phyloP scores from a whole-genome alignment of 768 basidiomycete genomes.

The Myochromella boudieri region DNA sequence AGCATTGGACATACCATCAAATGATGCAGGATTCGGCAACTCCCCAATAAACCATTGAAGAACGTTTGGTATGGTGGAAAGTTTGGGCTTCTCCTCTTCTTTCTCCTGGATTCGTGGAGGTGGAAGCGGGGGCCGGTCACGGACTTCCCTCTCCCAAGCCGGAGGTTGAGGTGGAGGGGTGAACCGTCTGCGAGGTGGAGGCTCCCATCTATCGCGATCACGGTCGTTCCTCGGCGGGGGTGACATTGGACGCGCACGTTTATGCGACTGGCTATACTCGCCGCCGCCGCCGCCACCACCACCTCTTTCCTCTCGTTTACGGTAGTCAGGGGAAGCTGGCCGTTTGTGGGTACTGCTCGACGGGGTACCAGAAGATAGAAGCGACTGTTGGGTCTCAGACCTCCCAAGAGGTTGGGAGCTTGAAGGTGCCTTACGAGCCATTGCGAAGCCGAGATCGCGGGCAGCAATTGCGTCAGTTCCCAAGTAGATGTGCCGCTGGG shows the following conservation, averaged over 20 bases:
- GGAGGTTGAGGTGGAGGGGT: conserved; percentile 10
- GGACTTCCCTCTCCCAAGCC: conserved; percentile 10
- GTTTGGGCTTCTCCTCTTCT: conserved; percentile 15
- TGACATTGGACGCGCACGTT: conserved; percentile 12
- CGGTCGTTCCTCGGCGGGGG: conserved; percentile 11
- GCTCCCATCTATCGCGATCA: conserved; percentile 17
- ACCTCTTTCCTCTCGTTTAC: conserved; percentile 15
- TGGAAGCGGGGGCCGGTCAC: conserved; percentile 8
- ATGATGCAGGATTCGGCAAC: conserved; percentile 68
- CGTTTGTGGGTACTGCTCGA: conserved; percentile 25
- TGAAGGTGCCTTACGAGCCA: conserved; percentile 38
- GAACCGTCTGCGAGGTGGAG: conserved; percentile 6
- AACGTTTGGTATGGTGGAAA: conserved; percentile 6
- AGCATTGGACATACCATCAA: conserved; percentile 69
- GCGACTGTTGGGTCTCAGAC: conserved; percentile 34
- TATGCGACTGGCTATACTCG: conserved; percentile 13
- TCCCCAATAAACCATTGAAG: conserved; percentile 18
- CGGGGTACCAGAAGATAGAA: conserved; percentile 37
- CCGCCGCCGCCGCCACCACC: conserved; percentile 12
- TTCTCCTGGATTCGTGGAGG: conserved; percentile 7
- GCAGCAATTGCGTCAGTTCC: conserved; percentile 87
- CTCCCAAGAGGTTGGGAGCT: conserved; percentile 23
- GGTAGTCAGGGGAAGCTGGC: conserved; percentile 14
- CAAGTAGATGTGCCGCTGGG: conserved; percentile 80
- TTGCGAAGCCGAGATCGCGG: conserved; percentile 82